These are phyloP conservation scores for Cyberlindnera meyerae DNA, from an alignment of 805 yeast species.

Conservation along the genomic window DNA sequence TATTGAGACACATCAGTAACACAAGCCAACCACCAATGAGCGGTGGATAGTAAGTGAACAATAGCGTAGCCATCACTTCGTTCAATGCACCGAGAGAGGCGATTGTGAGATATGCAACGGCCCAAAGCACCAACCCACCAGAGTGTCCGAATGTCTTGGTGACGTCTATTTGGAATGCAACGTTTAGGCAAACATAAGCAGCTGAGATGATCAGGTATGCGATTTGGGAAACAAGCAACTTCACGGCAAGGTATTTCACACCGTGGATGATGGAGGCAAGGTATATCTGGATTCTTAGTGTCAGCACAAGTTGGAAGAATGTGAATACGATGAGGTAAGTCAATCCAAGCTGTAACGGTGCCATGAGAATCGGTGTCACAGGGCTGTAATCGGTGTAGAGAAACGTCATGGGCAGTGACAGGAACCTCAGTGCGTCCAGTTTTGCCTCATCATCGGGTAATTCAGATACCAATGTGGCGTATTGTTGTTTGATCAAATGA, in stretches of 20 bases:
- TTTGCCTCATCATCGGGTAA: conserved; percentile 31
- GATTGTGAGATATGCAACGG: conserved; percentile 60
- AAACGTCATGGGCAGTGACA: conserved; percentile 15
- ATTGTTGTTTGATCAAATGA: conserved; percentile 3
- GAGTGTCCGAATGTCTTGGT: conserved; percentile 53
- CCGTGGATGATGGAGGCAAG: conserved; percentile 32
- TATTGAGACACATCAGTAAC: conserved; percentile 58
- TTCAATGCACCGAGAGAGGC: conserved; percentile 67
- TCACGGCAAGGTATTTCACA: conserved; percentile 38
- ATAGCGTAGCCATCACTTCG: conserved; percentile 52
- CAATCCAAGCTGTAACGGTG: conserved; percentile 70
- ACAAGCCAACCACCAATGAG: conserved; percentile 67
- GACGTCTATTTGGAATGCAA: conserved; percentile 61
- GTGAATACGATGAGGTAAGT: conserved; percentile 66
- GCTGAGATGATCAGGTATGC: conserved; percentile 55
- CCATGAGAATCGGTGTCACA: conserved; percentile 43
- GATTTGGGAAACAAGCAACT: conserved; percentile 38
- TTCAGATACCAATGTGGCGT: conserved; percentile 20
- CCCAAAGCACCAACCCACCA: conserved; percentile 73
- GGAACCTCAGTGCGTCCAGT: conserved; percentile 11
- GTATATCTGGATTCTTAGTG: conserved; percentile 44
- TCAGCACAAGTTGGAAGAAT: conserved; percentile 63
- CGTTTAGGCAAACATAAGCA: conserved; percentile 51
- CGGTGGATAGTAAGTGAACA: conserved; percentile 53
- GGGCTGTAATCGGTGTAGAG: conserved; percentile 43